Base-by-base conservation (phyloP, 169 alveolate genomes). In the Sarcocystis neurona region DNA sequence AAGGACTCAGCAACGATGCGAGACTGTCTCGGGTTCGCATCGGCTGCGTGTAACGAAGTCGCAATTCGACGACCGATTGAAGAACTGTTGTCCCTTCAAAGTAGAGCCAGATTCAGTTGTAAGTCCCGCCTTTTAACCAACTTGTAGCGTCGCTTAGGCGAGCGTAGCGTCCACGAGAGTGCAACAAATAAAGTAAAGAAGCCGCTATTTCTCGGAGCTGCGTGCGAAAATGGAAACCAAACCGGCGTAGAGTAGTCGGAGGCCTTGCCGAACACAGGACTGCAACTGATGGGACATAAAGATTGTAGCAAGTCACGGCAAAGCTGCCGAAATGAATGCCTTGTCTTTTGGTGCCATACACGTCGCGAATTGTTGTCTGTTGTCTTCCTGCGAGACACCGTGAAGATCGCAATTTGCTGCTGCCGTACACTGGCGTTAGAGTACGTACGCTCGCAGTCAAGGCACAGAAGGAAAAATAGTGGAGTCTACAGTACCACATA, bases 91-190 rank as follows among this genome's bases (percentile, higher is more conserved):
- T 39, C 82, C 82, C 30, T 72, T 72, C 82, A 41, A 72, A 0
- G 60, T 44, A 4, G 82, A 72, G 56, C 82, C 82, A 15, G 82
- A 72, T 18, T 48, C 56, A 39, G 82, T 39, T 3, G 82, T 72
- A 44, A 72, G 82, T n/a, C n/a, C n/a, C n/a, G n/a, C n/a, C 43
- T n/a, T 41, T 32, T 20, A 70, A 34, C n/a, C 70, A 34, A 4
- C 27, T 10, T 58, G 20, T 34, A 34, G 39, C 2, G 70, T 27
- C 32, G n/a, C 39, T 4, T 34, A 27, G 70, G 10, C 8, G 8
- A 6, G 70, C n/a, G 8, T 34, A n/a, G n/a, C n/a, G n/a, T n/a
- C n/a, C 70, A 27, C 70, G n/a, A 6, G 70, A n/a, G 1, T 18
- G 63, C 20, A 58, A 10, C 15, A 15, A 6, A 15, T 15, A 48